Evolutionary conservation across 2,329 filamentous ascomycete genomes (phyloP), one percentile per base, ranked within the genome.

Genomic region (Penicillium sp.): DNA sequence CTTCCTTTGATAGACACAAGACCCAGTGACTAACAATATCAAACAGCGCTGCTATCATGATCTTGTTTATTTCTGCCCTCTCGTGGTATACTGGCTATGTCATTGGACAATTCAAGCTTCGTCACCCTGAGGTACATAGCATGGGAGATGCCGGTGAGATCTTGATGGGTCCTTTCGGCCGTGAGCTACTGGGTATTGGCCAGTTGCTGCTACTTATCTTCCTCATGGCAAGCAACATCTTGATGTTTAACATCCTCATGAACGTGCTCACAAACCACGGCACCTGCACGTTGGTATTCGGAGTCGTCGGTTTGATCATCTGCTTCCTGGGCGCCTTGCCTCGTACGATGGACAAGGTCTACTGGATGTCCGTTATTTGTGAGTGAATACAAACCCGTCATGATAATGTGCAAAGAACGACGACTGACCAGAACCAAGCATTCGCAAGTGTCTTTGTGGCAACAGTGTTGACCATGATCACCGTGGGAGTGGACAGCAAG

Each of bases 231-330:
- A 86, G 83, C n/a, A 86, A 89, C 67, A 77, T 86, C 46, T 71
- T 88, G 50, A 86, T 83, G 0, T 87, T 87, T 53, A 78, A 78
- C 27, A 84, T 88, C 58, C 80, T 84, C 60, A 79, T 87, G 66
- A 82, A 82, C 58, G 81, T 77, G 40, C 72, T 88, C 36, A 83
- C 82, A 6, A 67, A 80, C 3, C 77, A 85, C 52, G 79, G 75
- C 0, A 75, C 78, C 1, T 88, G 83, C 67, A 83, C 81, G 3
- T 79, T 87, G 44, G 72, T 81, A 2, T 87, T 81, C 69, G 79
- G 76, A 10, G 72, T 82, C n/a, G 70, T 83, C 4, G 82, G 81
- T 0, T 57, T 84, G 50, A 61, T 77, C 2, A 61, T 87, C 7
- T 84, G 80, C 57, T 80, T 82, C 62, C 47, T 81, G 7, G 74